phyloP scores from a whole-genome alignment of 768 basidiomycete genomes.

The Rhodotorula sphaerocarpa region DNA sequence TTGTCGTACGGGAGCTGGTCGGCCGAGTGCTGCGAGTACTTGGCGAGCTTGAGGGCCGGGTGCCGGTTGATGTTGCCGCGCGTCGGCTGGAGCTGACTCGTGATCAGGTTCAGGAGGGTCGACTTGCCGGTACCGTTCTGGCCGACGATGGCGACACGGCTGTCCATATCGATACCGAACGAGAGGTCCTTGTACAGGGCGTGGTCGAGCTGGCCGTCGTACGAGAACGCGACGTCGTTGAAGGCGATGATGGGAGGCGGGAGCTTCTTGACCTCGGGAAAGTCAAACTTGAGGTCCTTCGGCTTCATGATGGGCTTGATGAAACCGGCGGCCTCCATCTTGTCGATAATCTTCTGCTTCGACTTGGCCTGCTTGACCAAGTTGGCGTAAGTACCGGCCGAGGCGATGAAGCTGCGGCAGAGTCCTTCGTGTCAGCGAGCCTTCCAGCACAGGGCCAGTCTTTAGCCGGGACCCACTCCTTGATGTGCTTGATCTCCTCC shows the following conservation, averaged over 20 bases:
- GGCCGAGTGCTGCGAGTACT: constrained; percentile 97
- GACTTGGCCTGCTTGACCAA: constrained; percentile 98
- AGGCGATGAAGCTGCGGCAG: constrained; percentile 75
- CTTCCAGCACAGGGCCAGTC: not conserved
- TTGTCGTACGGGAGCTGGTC: constrained; percentile 94
- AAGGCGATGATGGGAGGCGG: constrained; percentile 98
- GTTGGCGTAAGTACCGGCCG: constrained; percentile 99
- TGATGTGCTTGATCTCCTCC: constrained; percentile 92
- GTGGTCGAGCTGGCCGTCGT: constrained; percentile 79
- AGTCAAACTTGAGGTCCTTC: constrained; percentile 78
- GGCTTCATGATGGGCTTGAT: constrained; percentile 78
- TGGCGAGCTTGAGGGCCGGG: constrained; percentile 75
- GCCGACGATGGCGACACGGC: constrained; percentile 88
- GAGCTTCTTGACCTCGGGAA: constrained; percentile 84
- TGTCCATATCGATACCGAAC: constrained; percentile 99
- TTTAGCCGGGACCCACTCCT: constrained; percentile 57
- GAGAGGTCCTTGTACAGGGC: constrained; percentile 79
- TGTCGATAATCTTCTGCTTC: constrained; percentile 99
- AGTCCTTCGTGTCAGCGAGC: not conserved
- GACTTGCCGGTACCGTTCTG: constrained; percentile 94
- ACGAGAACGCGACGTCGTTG: constrained; percentile 86
- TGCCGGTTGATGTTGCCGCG: constrained; percentile 87
- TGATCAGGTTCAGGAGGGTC: constrained; percentile 84
- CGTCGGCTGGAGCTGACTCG: constrained; percentile 63
- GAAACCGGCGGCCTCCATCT: constrained; percentile 99